These are phyloP conservation scores for Xerocomus potaroensis DNA, from an alignment of 768 basidiomycete genomes.

Conservation along the genomic window DNA sequence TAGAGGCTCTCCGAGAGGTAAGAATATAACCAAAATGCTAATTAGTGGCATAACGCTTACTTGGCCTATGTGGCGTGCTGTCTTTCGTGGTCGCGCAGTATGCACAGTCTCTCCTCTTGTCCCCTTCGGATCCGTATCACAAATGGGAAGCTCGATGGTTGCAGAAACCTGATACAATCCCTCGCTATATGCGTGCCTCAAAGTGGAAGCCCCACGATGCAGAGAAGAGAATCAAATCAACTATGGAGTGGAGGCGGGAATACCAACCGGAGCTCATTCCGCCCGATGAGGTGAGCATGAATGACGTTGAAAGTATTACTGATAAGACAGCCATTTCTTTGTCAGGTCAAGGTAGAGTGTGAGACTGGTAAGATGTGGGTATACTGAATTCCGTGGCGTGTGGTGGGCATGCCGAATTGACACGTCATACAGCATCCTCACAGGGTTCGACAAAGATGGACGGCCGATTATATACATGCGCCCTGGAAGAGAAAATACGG, in stretches of 20 bases:
- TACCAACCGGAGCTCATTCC: slow-evolving; percentile 81
- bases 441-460: slow-evolving; percentile 82
- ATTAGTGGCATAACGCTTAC: background rate
- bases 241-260: slow-evolving; percentile 81
- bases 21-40: slow-evolving; percentile 7
- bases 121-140: slow-evolving; percentile 64
- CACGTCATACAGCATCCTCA: slow-evolving; percentile 54
- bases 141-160: slow-evolving; percentile 81
- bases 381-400: background rate
- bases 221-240: slow-evolving; percentile 71
- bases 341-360: slow-evolving; percentile 66
- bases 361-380: slow-evolving; percentile 86
- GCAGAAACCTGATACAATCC: slow-evolving; percentile 54
- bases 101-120: slow-evolving; percentile 58
- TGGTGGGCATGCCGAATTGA: background rate
- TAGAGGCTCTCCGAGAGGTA: slow-evolving; percentile 61
- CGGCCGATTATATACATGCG: slow-evolving; percentile 89
- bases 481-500: slow-evolving; percentile 83
- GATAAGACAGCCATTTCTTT: background rate
- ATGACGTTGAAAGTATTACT: slow-evolving; percentile 1
- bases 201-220: slow-evolving; percentile 81
- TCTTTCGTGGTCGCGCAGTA: slow-evolving; percentile 42
- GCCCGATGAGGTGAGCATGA: slow-evolving; percentile 57
- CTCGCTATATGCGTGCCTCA: slow-evolving; percentile 78
- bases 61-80: background rate